These are phyloP conservation scores for Candida krabiensis DNA, from an alignment of 805 yeast genomes.

Conservation along the genomic window DNA sequence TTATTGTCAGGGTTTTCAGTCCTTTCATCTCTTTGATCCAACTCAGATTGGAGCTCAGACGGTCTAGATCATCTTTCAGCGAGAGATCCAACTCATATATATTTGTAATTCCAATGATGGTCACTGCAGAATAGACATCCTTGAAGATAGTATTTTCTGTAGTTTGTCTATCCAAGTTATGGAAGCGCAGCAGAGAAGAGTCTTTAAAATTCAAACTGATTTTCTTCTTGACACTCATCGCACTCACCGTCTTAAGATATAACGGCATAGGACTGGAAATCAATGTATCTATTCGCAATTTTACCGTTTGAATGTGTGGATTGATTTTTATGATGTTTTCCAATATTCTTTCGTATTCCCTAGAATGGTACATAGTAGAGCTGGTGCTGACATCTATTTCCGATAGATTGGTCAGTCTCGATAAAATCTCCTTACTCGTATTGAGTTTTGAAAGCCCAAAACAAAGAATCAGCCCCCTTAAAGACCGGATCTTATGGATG, in stretches of 20 bases:
- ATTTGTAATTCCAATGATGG: conserved; percentile 12
- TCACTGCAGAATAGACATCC: conserved; percentile 14
- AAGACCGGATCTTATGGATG: conserved; percentile 11
- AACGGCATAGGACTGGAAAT: conserved; percentile 18
- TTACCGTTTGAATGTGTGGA: conserved; percentile 15
- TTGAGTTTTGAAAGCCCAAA: conserved; percentile 19
- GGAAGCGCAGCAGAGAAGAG: conserved; percentile 7
- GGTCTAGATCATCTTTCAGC: conserved; percentile 14
- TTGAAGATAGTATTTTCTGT: conserved; percentile 10
- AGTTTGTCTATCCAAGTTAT: neutral
- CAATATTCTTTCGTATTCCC: conserved; percentile 19
- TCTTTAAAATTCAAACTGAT: conserved; percentile 18
- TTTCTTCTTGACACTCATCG: conserved; percentile 15
- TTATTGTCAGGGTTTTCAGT: conserved; percentile 12
- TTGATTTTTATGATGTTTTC: conserved; percentile 15
- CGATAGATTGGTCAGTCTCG: conserved; percentile 11
- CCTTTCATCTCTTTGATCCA: conserved; percentile 15
- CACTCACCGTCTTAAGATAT: conserved; percentile 16
- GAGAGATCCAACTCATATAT: conserved; percentile 18
- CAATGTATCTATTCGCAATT: conserved; percentile 15
- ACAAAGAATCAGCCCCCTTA: conserved; percentile 17
- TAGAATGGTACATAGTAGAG: conserved; percentile 21
- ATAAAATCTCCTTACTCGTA: conserved; percentile 13
- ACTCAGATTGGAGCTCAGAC: conserved; percentile 9
- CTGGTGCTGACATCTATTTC: conserved; percentile 18